Conservation (phyloP, 176 grass and related monocot genomes). For the Phyllostachys edulis region DNA sequence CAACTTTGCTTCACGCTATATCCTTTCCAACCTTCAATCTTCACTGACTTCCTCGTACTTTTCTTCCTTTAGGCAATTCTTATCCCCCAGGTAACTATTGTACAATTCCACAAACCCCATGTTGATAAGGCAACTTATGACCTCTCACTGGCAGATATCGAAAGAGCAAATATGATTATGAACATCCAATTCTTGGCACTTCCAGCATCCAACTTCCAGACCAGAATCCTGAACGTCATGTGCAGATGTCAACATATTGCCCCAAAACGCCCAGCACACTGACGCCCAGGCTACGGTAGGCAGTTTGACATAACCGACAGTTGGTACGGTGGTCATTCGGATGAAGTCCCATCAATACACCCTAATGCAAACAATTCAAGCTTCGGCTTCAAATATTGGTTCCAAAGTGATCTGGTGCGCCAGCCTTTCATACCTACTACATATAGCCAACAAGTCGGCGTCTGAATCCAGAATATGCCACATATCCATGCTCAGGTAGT, state of each 20-base stretch:
- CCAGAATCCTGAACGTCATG: background rate
- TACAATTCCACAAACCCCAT: background rate
- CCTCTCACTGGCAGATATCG: background rate
- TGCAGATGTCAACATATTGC: conserved; percentile 12
- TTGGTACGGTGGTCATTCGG: background rate
- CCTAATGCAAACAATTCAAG: conserved; percentile 23
- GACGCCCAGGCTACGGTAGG: background rate
- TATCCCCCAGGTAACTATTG: background rate
- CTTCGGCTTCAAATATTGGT: background rate
- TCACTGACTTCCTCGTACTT: background rate
- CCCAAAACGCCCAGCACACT: background rate
- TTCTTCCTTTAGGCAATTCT: background rate
- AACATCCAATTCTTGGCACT: background rate
- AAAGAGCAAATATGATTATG: background rate
- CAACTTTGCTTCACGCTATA: background rate
- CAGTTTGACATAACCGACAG: background rate
- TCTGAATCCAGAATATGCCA: conserved; percentile 32
- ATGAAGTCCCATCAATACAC: background rate
- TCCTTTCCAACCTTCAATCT: background rate
- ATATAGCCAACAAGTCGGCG: background rate
- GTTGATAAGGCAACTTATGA: background rate
- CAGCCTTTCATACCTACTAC: background rate
- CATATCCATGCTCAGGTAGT: conserved; percentile 7
- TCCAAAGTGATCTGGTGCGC: background rate
- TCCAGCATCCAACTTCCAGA: background rate